Base-by-base conservation (phyloP, 2,329 filamentous ascomycete genomes). In the Rhexocercosporidium sp. region DNA sequence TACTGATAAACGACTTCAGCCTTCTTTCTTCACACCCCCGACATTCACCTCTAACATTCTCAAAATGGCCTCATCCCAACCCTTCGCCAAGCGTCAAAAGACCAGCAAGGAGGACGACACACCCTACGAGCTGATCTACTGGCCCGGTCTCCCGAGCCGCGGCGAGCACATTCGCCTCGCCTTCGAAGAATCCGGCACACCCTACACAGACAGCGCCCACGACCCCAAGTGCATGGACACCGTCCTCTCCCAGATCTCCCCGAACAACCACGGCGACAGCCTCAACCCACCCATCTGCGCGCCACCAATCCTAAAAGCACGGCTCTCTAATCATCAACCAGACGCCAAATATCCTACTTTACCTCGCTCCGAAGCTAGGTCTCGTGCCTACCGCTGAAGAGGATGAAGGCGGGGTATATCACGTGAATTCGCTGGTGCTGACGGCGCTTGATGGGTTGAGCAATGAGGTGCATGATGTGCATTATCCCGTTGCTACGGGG, bases 391-490 rank as follows among this genome's bases (percentile, higher is more conserved):
- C 34, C 0, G 46, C 16, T 3, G 65, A 68, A 8, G 80, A 82
- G 1, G 79, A 80, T 1, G 70, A 77, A 20, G 78, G 75, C 2
- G 86, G 81, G 3, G 77, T 85, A 54, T 89, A 85, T 69, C 83
- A 85, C 64, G 81, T 93, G 69, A 88, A 92, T 66, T 83, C 82
- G 57, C 83, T 94, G 31, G 82, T 85, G 0, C 78, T 94, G 66
- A 94, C 92, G 3, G 89, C 90, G 1, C 79, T 94, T 20, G 92
- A 95, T 73, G 70, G 70, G 4, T 78, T 94, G 56, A 86, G 86
- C 74, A 88, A 90, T 71, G 92, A 94, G 79, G 78, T 87, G 0
- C 92, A 94, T 76, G 90, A 94, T 73, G 88, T 87, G 29, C 92
- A 95, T 76, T 92, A 95, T 74, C 92, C 92, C 0, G 81, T 93